These are phyloP conservation scores for Lasiosphaeria miniovina DNA, from an alignment of 495 filamentous ascomycete genomes.

Conservation along the genomic window DNA sequence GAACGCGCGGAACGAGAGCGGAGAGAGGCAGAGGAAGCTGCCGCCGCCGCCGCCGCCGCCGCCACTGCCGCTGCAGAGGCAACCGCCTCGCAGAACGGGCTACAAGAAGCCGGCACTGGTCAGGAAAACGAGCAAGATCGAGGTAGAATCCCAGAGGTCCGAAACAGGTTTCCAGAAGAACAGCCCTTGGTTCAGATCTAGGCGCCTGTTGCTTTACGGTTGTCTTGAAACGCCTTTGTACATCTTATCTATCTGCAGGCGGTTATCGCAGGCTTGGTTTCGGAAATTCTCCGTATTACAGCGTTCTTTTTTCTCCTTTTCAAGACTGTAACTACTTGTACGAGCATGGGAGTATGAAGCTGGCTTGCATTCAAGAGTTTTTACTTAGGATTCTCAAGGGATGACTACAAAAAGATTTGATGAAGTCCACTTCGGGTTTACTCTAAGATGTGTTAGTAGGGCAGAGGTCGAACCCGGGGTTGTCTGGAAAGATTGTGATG, in stretches of 20 bases:
- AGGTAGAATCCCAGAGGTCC: not conserved
- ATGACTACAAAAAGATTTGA: not conserved
- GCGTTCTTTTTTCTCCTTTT: not conserved
- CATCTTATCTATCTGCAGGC: not conserved
- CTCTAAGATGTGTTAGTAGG: too few relatives aligned
- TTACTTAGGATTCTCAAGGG: not conserved
- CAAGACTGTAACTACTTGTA: not conserved
- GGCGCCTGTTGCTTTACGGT: not conserved
- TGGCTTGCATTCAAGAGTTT: not conserved
- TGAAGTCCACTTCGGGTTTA: too few relatives aligned
- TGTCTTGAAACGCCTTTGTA: not conserved
- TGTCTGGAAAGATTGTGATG: too few relatives aligned
- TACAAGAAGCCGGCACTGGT: not conserved
- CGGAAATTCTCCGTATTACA: not conserved
- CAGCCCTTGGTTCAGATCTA: conserved; percentile 5
- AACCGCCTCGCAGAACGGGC: not conserved
- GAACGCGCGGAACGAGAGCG: conserved; percentile 51
- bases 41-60: conserved; percentile 27
- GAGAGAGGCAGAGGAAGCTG: conserved; percentile 46
- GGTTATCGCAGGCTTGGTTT: not conserved
- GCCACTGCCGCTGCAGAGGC: conserved; percentile 16
- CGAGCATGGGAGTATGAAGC: not conserved
- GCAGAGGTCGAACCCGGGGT: too few relatives aligned
- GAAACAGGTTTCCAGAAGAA: conserved; percentile 2
- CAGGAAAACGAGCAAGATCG: not conserved